Conservation (phyloP, 1,284 basidiomycete species). For the Sporisorium exsertum region DNA sequence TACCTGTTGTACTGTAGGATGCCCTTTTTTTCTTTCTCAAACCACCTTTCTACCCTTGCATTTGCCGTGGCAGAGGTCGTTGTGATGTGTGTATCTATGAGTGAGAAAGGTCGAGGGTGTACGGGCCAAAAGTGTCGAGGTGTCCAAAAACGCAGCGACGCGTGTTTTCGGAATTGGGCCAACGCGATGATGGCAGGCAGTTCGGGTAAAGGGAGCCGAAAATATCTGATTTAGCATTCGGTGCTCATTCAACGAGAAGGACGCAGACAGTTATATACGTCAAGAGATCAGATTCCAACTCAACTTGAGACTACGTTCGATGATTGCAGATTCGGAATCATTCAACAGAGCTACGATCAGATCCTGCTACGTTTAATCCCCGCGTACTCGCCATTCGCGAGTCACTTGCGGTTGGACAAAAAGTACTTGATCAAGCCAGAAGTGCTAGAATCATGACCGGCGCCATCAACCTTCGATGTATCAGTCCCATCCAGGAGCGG, state of each 20-base stretch:
- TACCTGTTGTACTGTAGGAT: constrained; percentile 38
- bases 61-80: neutral
- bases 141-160: constrained; percentile 6
- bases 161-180: neutral
- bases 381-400: neutral
- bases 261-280: too few relatives aligned
- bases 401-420: constrained; percentile 56
- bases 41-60: constrained; percentile 17
- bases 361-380: constrained; percentile 10
- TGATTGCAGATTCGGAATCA: too few relatives aligned
- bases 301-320: too few relatives aligned
- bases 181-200: neutral
- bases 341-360: neutral
- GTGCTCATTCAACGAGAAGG: too few relatives aligned
- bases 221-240: too few relatives aligned
- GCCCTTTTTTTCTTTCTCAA: constrained; percentile 9
- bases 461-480: constrained; percentile 75
- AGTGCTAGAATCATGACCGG: constrained; percentile 83
- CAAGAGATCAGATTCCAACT: too few relatives aligned
- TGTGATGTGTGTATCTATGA: too few relatives aligned
- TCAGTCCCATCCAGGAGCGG: constrained; percentile 83
- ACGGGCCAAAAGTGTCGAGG: neutral
- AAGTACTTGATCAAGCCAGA: constrained; percentile 62
- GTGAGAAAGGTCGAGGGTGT: neutral
- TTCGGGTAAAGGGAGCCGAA: neutral